These are phyloP conservation scores for Wallacemonas sp. DNA, from an alignment of 208 protist species.

Conservation along the genomic window DNA sequence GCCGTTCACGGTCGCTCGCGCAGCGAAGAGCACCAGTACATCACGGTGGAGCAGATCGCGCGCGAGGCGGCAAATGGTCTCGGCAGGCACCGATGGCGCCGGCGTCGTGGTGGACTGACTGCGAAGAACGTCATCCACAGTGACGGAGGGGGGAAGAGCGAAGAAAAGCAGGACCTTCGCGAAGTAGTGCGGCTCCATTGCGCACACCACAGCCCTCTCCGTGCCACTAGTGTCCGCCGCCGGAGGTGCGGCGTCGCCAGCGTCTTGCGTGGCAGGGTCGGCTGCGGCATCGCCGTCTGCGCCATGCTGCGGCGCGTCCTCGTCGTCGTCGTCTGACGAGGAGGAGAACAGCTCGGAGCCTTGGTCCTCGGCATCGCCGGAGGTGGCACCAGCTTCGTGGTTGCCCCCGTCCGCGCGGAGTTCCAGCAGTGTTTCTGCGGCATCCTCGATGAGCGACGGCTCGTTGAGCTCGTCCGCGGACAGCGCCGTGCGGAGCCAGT, in stretches of 20 bases:
- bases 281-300: no score
- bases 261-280: no score
- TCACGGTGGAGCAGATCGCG: conserved; percentile 33
- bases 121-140: neutral
- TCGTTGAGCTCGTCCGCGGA: neutral
- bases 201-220: no score
- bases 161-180: conserved; percentile 25
- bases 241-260: no score
- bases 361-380: neutral
- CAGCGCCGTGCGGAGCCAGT: neutral
- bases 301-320: no score
- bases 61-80: neutral
- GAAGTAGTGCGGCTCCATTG: neutral
- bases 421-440: neutral
- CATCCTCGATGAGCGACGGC: conserved; percentile 1
- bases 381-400: neutral
- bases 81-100: neutral
- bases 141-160: neutral
- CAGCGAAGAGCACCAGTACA: conserved; percentile 43
- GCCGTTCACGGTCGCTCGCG: conserved; percentile 47
- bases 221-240: no score
- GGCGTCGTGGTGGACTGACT: neutral
- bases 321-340: neutral
- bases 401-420: neutral
- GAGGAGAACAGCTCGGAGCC: neutral